Evolutionary conservation across 2,329 filamentous ascomycete species (phyloP), one percentile per base, ranked within the genome.

Genomic region (Colletotrichum tropicale): DNA sequence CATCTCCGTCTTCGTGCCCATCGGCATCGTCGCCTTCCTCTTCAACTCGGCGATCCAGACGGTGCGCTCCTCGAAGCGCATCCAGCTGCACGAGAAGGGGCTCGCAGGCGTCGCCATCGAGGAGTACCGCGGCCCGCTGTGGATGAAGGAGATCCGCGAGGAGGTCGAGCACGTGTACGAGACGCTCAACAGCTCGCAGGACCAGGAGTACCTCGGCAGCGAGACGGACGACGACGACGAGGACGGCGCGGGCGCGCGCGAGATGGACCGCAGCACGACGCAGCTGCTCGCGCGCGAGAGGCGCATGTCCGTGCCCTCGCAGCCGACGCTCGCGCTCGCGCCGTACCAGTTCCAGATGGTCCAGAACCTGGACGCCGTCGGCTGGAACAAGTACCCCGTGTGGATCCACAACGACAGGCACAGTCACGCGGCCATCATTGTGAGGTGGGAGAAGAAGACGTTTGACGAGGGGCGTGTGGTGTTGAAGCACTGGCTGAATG

Each of bases 341-440:
- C 89, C 93, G 6, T 91, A 92, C 64, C 96, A 98, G 84, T 98
- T 98, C 82, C 89, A 91, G 65, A 98, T 98, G 91, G 94, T 98
- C 77, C 89, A 94, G 34, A 91, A 92, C 12, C 87, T 98, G 65
- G 92, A 98, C 80, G 82, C 83, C n/a, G 82, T 93, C 3, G 88
- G 89, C 6, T 93, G 91, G 90, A 87, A 88, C 64, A 94, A 93
- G 82, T 93, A 91, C 78, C 91, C 89, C 1, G 91, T 96, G 5
- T 93, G 94, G 85, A 96, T 97, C 52, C 93, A 94, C 78, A 94
- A 96, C 8, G 89, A 92, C 70, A 86, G 89, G n/a, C 95, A 98
- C 82, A 95, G 91, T 75, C 96, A 98, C 84, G 96, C 96, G 0
- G 96, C 96, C 5, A 98, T 98, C 64, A 95, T 98, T 77, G 93